Evolutionary conservation across 139 green algal genomes (phyloP).

Genomic region (Raphidocelis subcapitata): DNA sequence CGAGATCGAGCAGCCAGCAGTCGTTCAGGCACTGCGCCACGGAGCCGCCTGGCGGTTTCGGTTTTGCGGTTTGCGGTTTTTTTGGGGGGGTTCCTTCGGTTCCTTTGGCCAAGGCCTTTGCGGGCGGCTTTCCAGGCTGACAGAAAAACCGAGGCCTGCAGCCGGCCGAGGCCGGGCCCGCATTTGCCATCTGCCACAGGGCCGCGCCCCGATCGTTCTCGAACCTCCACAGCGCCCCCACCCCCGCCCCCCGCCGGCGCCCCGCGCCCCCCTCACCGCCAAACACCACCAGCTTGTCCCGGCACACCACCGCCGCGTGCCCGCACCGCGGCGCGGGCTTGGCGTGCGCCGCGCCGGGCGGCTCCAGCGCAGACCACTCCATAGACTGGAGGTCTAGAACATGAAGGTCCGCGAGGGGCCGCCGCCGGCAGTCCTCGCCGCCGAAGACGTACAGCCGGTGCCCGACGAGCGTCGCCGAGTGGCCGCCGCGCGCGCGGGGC

Average conservation of each 20-base stretch:
- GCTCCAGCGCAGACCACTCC: constrained; percentile 25
- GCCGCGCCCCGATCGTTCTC: background rate
- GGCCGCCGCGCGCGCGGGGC: constrained; percentile 71
- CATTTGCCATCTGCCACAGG: background rate
- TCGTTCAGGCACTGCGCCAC: constrained; percentile 88
- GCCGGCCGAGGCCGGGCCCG: too few species aligned
- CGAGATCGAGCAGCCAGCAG: constrained; percentile 79
- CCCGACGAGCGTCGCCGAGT: constrained; percentile 68
- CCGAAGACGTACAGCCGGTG: constrained; percentile 78
- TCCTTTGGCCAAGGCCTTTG: too few species aligned
- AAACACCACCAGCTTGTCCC: constrained; percentile 42
- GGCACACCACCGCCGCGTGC: constrained; percentile 55
- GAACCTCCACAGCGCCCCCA: background rate
- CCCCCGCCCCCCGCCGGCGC: too few species aligned
- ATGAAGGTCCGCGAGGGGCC: constrained; percentile 64
- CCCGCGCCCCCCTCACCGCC: constrained; percentile 32
- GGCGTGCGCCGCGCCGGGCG: background rate
- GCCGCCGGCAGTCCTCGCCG: constrained; percentile 73
- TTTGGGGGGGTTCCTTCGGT: background rate
- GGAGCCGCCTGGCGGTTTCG: constrained; percentile 62
- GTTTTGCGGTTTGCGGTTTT: background rate
- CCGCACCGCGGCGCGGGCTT: constrained; percentile 66
- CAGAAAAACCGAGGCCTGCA: background rate
- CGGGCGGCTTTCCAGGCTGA: background rate
- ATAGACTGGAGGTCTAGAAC: constrained; percentile 68